A percentile compares a stretch with the other conserved stretches of the same genome.
Evolutionary conservation across 1,284 basidiomycete genomes (phyloP).

Genomic region (Marasmius tenuissimus): DNA sequence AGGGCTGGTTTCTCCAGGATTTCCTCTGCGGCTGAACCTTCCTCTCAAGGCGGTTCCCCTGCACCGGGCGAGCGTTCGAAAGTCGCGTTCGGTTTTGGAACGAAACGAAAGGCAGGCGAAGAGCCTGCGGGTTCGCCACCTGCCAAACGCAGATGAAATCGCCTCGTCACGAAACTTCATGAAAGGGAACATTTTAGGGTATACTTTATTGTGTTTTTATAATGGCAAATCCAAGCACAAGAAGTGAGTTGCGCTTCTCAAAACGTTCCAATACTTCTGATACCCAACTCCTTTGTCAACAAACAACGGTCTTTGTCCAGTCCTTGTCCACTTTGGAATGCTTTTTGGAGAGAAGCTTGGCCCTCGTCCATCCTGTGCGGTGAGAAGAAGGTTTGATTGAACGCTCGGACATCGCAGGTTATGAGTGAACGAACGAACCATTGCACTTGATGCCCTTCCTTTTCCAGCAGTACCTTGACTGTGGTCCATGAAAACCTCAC

Average conservation of each 20-base stretch:
- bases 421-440: slow-evolving; percentile 58
- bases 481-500: slow-evolving; percentile 97
- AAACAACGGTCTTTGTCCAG: slow-evolving; percentile 69
- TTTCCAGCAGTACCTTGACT: slow-evolving; percentile 85
- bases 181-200: background rate
- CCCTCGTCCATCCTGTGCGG: slow-evolving; percentile 74
- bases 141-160: slow-evolving; percentile 39
- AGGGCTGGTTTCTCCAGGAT: slow-evolving; percentile 79
- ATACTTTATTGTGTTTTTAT: slow-evolving; percentile 5
- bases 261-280: slow-evolving; percentile 54
- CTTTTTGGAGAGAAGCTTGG: slow-evolving; percentile 71
- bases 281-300: slow-evolving; percentile 69
- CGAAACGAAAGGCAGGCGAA: slow-evolving; percentile 74
- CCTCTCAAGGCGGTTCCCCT: slow-evolving; percentile 52
- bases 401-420: background rate
- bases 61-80: slow-evolving; percentile 63
- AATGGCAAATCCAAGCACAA: background rate
- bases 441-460: slow-evolving; percentile 72
- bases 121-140: slow-evolving; percentile 47
- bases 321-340: slow-evolving; percentile 68
- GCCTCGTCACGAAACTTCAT: background rate
- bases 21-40: slow-evolving; percentile 50
- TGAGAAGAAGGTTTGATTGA: background rate
- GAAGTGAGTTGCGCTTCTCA: slow-evolving; percentile 8
- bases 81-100: slow-evolving; percentile 73